These are phyloP conservation scores for Moesziomyces sp. DNA, from an alignment of 1,284 basidiomycete genomes.

Conservation along the genomic window DNA sequence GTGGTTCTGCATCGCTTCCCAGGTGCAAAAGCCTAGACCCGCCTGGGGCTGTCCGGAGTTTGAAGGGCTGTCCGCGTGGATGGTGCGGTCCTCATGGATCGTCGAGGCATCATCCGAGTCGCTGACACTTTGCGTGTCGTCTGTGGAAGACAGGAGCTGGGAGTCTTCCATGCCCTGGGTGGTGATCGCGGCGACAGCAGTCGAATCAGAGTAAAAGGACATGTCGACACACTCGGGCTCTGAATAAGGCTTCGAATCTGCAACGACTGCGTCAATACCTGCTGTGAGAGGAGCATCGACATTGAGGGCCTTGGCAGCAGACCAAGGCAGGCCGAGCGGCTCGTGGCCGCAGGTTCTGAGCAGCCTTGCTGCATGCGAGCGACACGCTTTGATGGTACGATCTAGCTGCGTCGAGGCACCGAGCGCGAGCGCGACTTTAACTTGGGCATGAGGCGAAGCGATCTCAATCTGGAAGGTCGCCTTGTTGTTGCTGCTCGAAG, in stretches of 20 bases:
- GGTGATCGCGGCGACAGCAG: conserved; percentile 11
- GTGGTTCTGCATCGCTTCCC: conserved; percentile 41
- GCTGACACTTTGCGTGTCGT: not conserved
- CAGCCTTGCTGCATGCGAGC: conserved; percentile 15
- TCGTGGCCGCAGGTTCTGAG: conserved; percentile 24
- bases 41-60: conserved; percentile 3
- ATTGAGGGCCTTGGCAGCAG: conserved; percentile 23
- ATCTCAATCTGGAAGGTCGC: conserved; percentile 12
- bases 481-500: conserved; percentile 2
- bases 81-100: conserved; percentile 18
- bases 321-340: conserved; percentile 34
- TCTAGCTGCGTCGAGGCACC: conserved; percentile 13
- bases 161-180: conserved; percentile 13
- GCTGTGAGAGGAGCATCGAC: not conserved
- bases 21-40: conserved; percentile 46
- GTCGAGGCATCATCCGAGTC: conserved; percentile 17
- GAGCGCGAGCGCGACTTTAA: conserved; percentile 20
- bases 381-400: conserved; percentile 22
- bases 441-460: not conserved
- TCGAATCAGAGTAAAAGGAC: conserved; percentile 37
- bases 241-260: conserved; percentile 6
- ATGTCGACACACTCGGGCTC: conserved; percentile 16
- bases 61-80: conserved; percentile 2
- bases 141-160: conserved; percentile 3
- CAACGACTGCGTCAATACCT: not conserved